Conservation (phyloP, 805 yeast species). For the Ogataea corticis region DNA sequence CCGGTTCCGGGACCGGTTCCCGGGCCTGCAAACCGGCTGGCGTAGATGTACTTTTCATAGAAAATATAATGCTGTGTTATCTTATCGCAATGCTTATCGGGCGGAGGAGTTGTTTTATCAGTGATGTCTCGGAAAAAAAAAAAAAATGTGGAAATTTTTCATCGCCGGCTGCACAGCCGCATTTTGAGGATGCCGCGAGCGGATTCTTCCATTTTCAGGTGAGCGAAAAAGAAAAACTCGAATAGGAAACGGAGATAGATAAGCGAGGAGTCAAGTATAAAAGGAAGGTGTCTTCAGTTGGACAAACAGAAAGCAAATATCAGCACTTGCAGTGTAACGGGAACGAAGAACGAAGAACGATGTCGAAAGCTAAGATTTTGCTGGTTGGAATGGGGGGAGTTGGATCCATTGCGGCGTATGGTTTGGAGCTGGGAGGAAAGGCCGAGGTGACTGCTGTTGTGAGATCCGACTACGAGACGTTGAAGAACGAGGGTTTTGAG, state of each 20-base stretch:
- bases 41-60: no score
- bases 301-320: no score
- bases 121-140: neutral
- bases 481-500: conserved; percentile 52
- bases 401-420: conserved; percentile 74
- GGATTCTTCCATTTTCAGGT: conserved; percentile 3
- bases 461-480: conserved; percentile 62
- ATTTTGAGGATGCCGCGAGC: neutral
- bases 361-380: conserved; percentile 42
- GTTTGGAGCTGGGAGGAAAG: conserved; percentile 49
- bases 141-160: no score
- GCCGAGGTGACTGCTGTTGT: conserved; percentile 61
- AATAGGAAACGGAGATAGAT: neutral
- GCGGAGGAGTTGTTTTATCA: neutral
- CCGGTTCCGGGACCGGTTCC: neutral
- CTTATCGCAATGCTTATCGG: conserved; percentile 4
- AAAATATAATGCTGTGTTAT: neutral
- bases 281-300: neutral
- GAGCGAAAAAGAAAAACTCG: neutral
- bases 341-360: neutral
- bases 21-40: neutral
- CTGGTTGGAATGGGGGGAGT: conserved; percentile 86
- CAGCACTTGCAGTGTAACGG: neutral
- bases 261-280: neutral
- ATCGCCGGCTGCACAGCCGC: neutral